phyloP scores from a whole-genome alignment of 371 early-diverging fungal genomes.

The Phascolomyces articulosus region DNA sequence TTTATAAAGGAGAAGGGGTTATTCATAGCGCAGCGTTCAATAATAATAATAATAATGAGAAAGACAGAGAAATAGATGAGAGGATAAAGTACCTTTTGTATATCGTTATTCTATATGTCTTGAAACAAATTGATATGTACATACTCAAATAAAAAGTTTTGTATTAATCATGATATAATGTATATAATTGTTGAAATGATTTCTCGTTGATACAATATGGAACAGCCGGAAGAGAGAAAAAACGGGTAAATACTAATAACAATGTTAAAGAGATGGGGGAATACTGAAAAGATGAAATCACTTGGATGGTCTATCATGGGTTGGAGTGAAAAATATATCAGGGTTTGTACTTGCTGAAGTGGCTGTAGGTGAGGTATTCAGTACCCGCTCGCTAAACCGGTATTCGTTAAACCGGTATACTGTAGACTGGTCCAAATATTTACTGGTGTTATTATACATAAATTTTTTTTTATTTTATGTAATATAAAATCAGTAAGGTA shows the following conservation, averaged over 20 bases:
- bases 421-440: too few species aligned
- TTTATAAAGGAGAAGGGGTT: too few species aligned
- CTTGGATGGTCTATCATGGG: not conserved
- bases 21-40: too few species aligned
- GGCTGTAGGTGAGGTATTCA: not conserved
- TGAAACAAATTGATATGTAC: not conserved
- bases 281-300: not conserved
- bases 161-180: not conserved
- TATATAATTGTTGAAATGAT: not conserved
- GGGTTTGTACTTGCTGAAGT: conserved; percentile 1
- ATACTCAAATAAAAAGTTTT: not conserved
- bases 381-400: too few species aligned
- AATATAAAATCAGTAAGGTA: too few species aligned
- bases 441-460: too few species aligned
- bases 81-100: too few species aligned
- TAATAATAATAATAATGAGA: too few species aligned
- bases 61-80: too few species aligned
- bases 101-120: not conserved
- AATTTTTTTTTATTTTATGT: too few species aligned
- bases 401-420: too few species aligned
- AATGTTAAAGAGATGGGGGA: not conserved
- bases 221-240: not conserved
- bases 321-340: conserved; percentile 1
- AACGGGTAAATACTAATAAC: not conserved
- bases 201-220: not conserved